Percentiles rank a stretch among this genome's conserved stretches.
Evolutionary conservation across 129 eudicot genomes (phyloP).

Genomic region (Heracleum sosnowskyi): DNA sequence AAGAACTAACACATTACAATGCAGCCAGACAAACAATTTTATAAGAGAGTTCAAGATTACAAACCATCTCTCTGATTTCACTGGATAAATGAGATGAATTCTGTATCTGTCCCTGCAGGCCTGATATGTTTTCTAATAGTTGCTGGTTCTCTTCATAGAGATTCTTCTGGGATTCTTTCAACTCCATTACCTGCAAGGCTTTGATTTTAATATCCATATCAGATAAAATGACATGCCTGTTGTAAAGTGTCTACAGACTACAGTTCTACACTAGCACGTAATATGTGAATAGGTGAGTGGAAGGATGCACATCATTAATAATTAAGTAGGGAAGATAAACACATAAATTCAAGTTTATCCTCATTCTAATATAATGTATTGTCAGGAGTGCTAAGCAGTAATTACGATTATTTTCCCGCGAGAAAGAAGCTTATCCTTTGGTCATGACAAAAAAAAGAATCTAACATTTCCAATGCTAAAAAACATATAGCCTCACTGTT

Average conservation of each 20-base stretch:
- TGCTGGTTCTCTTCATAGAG: constrained; percentile 49
- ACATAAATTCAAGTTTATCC: not conserved
- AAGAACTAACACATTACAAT: not conserved
- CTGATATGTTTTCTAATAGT: constrained; percentile 40
- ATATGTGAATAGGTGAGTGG: not conserved
- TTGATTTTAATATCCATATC: constrained; percentile 50
- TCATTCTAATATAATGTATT: not conserved
- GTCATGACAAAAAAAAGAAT: not conserved
- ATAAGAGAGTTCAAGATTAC: constrained; percentile 11
- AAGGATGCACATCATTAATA: not conserved
- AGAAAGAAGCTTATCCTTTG: not conserved
- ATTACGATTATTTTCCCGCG: not conserved
- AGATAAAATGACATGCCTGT: constrained; percentile 29
- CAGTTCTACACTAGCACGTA: not conserved
- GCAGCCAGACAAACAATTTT: not conserved
- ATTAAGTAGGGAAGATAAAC: not conserved
- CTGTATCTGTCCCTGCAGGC: constrained; percentile 44
- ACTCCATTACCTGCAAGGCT: constrained; percentile 75
- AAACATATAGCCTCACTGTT: not conserved
- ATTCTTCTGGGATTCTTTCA: constrained; percentile 43
- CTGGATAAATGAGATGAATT: constrained; percentile 32
- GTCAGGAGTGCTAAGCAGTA: not conserved
- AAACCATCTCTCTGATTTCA: constrained; percentile 24
- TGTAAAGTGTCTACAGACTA: not conserved
- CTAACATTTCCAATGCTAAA: not conserved